These are phyloP conservation scores for Dunaliella primolecta DNA, from an alignment of 139 green algal species.

Conservation along the genomic window DNA sequence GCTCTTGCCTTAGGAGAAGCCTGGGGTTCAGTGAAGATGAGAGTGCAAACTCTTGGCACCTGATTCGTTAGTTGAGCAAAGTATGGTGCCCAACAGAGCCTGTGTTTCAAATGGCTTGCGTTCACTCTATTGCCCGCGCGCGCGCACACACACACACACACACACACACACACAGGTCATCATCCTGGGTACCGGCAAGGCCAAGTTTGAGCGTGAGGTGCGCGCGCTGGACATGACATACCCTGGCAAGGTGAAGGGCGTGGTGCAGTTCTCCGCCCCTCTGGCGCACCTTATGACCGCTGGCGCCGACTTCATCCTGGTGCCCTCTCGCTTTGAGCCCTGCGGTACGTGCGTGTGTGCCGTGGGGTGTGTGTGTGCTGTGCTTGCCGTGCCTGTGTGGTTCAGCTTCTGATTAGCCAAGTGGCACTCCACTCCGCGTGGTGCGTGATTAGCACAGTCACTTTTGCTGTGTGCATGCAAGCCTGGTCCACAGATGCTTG, in stretches of 20 bases:
- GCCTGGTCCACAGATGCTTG: conserved; percentile 63
- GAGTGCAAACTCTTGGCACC: no score
- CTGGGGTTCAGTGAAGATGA: no score
- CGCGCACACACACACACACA: conserved; percentile 12
- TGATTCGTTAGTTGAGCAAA: no score
- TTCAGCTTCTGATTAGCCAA: no score
- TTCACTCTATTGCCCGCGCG: neutral
- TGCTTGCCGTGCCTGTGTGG: no score
- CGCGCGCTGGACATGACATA: conserved; percentile 58
- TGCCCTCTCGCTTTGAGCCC: conserved; percentile 97
- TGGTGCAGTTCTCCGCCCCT: conserved; percentile 91
- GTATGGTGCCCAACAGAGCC: no score
- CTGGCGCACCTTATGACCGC: conserved; percentile 95
- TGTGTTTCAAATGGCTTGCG: no score
- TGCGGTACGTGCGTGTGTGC: conserved; percentile 60
- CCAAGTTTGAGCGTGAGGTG: conserved; percentile 78
- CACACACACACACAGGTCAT: conserved; percentile 57
- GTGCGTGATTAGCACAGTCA: no score
- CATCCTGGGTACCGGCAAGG: conserved; percentile 97
- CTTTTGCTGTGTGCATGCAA: no score
- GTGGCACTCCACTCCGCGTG: no score
- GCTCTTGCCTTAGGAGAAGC: no score
- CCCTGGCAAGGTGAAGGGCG: conserved; percentile 63
- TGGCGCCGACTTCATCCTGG: conserved; percentile 95
- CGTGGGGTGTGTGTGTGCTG: neutral